Evolutionary conservation across 768 basidiomycete genomes (phyloP), one percentile per base, ranked within the genome.

Genomic region (Leccinum subgranulosum): DNA sequence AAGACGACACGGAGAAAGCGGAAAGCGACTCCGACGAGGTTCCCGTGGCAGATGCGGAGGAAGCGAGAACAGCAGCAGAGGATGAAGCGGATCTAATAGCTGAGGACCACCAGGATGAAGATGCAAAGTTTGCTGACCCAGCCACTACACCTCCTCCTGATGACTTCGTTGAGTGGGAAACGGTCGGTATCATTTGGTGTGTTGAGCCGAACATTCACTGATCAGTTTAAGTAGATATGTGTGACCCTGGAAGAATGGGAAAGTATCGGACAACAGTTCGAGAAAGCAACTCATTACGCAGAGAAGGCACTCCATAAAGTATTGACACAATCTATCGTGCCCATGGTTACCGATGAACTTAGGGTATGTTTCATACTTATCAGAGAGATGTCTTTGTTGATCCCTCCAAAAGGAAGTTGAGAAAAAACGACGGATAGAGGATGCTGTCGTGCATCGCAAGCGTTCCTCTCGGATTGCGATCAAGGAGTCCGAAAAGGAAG

Each of bases 91-190:
- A 51, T 28, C 27, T n/a, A 6, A 59, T 60, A 33, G 12, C 39
- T 1, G 60, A 60, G 23, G 50, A 51, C 54, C 60, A 51, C 25
- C 53, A 49, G 10, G 49, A 55, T 27, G 48, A 23, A 21, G 51
- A 55, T 14, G 49, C 31, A 34, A 34, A 39, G 1, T 12, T 15
- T 3, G 28, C 28, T 23, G 56, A 60, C 11, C n/a, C 23, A 36
- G 33, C 47, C 17, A 5, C 48, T 33, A 57, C 58, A 10, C 65
- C 61, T 9, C 54, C 73, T 21, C 80, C 79, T 5, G 75, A 76
- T 2, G 81, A 80, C 49, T 90, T 90, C 64, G 70, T 92, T 41
- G 94, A 96, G 72, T 98, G 95, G 94, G 92, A 96, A 76, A 89
- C 90, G 65, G 94, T 93, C 58, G 65, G 84, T 76, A 46, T 33